Evolutionary conservation across 352 stramenopile genomes (phyloP).

Genomic region (Globisporangium abappressorium): DNA sequence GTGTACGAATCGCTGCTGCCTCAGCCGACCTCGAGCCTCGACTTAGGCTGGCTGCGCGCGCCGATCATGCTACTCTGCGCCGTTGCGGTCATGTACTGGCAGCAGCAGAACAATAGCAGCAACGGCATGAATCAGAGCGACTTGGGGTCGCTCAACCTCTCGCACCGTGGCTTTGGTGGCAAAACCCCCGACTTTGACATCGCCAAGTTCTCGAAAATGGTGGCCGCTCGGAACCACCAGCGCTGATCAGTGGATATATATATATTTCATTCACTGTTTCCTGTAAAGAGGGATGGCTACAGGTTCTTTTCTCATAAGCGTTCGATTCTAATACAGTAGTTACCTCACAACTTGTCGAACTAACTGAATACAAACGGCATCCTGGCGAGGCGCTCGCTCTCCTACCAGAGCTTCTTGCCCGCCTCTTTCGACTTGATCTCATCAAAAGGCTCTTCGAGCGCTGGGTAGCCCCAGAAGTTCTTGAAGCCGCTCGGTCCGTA

Average conservation of each 20-base stretch:
- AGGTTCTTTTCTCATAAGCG: too few species aligned
- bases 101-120: constrained; percentile 21
- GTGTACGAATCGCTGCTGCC: constrained; percentile 26
- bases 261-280: too few species aligned
- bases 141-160: not conserved
- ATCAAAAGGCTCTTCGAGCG: constrained; percentile 27
- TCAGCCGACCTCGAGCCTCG: constrained; percentile 19
- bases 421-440: constrained; percentile 30
- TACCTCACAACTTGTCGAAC: too few species aligned
- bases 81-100: constrained; percentile 41
- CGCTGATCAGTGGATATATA: not conserved
- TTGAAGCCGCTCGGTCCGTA: constrained; percentile 31
- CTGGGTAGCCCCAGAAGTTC: constrained; percentile 30
- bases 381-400: constrained; percentile 40
- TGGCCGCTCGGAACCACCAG: not conserved
- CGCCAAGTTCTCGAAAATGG: constrained; percentile 12
- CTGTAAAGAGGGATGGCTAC: too few species aligned
- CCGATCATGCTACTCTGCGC: constrained; percentile 41
- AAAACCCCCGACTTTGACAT: constrained; percentile 7
- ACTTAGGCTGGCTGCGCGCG: constrained; percentile 35
- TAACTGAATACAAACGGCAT: constrained; percentile 19
- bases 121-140: not conserved
- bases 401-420: constrained; percentile 31
- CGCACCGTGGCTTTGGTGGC: not conserved
- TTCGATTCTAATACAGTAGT: too few species aligned